Evolutionary conservation across 2,329 filamentous ascomycete genomes (phyloP), one percentile per base, ranked within the genome.

Genomic region (Neonectria ditissima): DNA sequence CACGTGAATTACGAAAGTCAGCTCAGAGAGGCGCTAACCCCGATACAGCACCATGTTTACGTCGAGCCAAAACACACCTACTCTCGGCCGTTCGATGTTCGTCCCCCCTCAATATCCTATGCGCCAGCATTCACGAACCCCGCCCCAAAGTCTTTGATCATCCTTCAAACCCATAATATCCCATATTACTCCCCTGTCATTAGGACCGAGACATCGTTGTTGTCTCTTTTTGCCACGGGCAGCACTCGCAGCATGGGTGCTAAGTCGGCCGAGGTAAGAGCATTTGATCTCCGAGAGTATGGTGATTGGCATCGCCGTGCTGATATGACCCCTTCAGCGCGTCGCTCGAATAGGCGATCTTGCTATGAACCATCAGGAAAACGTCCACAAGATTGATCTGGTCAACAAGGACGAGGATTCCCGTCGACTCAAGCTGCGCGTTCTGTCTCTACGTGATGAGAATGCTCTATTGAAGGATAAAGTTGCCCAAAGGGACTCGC

Each of bases 351-450:
- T 86, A 37, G 84, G 86, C 67, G 78, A 83, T 24, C 84, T 94
- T 56, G 92, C 97, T 75, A 80, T 91, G 65, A 87, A 87, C 71
- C 92, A 94, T 76, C 88, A 91, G 69, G 84, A 86, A 63, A 86
- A 85, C 68, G 79, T 87, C 58, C 88, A 91, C 69, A 83, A 89
- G 58, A 86, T 91, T 37, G 86, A 92, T 56, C 81, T 90, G 11
- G 83, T 97, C 59, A 81, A 88, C 69, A 92, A 92, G 72, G 89
- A 93, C 68, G 94, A 98, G 77, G 88, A 90, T 63, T 83, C 87
- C 41, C 89, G 94, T 51, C 86, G 89, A 67, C 79, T 93, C 55
- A 88, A 88, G 69, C 84, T 95, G 65, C 87, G 90, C 66, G 84
- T 90, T 58, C 80, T 94, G 57, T 79, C 94, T n/a, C 81, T 92